Base-by-base conservation (phyloP, 768 basidiomycete species). In the Hydnomerulius pinastri region DNA sequence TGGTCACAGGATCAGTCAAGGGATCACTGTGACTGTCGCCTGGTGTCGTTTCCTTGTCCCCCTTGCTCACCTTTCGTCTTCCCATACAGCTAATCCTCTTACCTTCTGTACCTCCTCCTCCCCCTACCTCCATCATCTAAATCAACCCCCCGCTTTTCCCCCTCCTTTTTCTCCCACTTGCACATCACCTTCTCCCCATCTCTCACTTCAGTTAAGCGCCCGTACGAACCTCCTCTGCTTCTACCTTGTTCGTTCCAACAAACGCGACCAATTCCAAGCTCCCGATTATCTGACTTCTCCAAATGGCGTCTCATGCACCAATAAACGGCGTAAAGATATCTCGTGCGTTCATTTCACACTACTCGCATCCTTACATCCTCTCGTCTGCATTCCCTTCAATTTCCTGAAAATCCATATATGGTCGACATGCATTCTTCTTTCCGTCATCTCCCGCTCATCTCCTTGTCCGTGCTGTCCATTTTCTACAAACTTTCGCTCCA, bases 261-360 rank as follows among this genome's bases (percentile, higher is more conserved):
- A 38, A 45, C 48, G 43, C 49, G 42, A 25, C 47, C 44, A 37
- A 21, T 40, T 47, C 42, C 27, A 23, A 11, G 20, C 21, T 6
- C 37, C 23, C 37, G 28, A 35, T 38, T 21, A 10, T 28, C 41
- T 29, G 44, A 40, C 53, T 46, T 33, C 57, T 46, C n/a, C 70
- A 71, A 69, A 89, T 89, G 86, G 74, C 83, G 49, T 84, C 81
- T 51, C 84, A 87, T 73, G 85, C 78, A 63, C 89, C 89, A 69
- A 89, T 91, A 74, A 91, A 90, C 72, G 89, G 89, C 62, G 85
- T 90, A 73, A 90, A 88, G 78, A 80, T 90, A 65, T 89, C 87
- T 69, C 80, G 89, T 90, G 69, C 74, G 88, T 86, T 40, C 53
- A 48, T 50, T 48, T 38, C 46, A 40, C 43, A 40, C 46, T 52